phyloP scores from a whole-genome alignment of 2,329 filamentous ascomycete genomes.

The Leptographium flavum region DNA sequence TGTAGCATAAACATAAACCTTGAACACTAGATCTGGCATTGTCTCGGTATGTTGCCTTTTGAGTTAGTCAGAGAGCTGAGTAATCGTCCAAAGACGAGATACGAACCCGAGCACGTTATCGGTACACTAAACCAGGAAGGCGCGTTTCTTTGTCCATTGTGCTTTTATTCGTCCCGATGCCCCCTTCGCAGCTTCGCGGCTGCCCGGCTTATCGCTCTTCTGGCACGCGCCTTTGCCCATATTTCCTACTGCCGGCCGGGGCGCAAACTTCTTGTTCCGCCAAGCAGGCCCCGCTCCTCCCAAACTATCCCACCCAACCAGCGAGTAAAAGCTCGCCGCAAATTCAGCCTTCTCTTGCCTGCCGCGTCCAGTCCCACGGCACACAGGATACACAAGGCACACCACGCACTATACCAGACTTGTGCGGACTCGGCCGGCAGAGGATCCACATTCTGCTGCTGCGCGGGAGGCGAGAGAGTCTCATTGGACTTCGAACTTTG shows the following conservation, averaged over 20 bases:
- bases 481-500: neutral
- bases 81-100: no score
- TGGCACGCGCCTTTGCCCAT: constrained; percentile 1
- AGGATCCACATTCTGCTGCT: neutral
- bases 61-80: no score
- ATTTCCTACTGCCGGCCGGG: constrained; percentile 9
- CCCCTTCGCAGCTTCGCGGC: no score
- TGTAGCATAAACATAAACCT: neutral
- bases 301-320: neutral
- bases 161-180: no score
- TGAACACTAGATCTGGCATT: no score
- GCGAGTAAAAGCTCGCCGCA: neutral
- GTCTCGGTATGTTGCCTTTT: no score
- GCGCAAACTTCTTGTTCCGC: neutral
- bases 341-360: neutral
- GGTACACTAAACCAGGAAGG: no score
- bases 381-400: no score
- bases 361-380: neutral
- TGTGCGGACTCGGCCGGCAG: neutral
- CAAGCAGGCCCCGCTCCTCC: neutral
- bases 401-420: no score
- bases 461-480: neutral
- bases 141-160: no score
- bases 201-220: no score
- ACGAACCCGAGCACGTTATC: no score